Evolutionary conservation across 768 basidiomycete genomes (phyloP), one percentile per base, ranked within the genome.

Genomic region (Tulasnella sp.): DNA sequence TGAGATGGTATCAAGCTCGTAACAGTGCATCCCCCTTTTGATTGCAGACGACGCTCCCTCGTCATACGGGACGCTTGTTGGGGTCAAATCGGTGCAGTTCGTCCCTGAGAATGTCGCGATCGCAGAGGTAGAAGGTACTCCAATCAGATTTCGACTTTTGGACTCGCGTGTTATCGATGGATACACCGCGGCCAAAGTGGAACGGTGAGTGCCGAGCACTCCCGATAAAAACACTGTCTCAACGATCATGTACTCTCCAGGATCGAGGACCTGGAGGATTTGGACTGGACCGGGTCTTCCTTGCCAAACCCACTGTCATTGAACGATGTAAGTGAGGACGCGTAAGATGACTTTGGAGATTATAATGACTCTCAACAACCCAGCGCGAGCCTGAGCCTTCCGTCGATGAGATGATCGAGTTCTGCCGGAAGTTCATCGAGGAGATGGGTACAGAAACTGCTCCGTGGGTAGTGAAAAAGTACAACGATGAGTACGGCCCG

Each of bases 371-470:
- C 40, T 46, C 12, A 22, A 34, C 40, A 31, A 40, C 72, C 4
- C n/a, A 34, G 72, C 22, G 0, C 22, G 28, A 46, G n/a, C 16
- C 24, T 28, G 46, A 77, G n/a, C 69, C 69, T 28, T 34, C 34
- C 40, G 40, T 41, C 12, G 75, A 76, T 24, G 34, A 37, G 75
- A 79, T 79, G 78, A 60, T 79, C 28, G 37, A 41, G 22, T 34
- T 79, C 40, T 79, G 78, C 74, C 50, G 54, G 40, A 22, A 72
- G 1, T 79, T 79, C 69, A 64, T 79, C 12, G 60, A 79, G 28
- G 40, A 79, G n/a, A 37, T 79, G 40, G 58, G 78, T 34, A 72
- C 34, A n/a, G 78, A 50, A 28, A 41, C 78, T 24, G 78, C 78
- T 0, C 78, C 78, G 28, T 79, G 58, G 58, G 58, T 79, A 24